Evolutionary conservation across 2,329 filamentous ascomycete species (phyloP), one percentile per base, ranked within the genome.

Genomic region (Cryphonectria naterciae): DNA sequence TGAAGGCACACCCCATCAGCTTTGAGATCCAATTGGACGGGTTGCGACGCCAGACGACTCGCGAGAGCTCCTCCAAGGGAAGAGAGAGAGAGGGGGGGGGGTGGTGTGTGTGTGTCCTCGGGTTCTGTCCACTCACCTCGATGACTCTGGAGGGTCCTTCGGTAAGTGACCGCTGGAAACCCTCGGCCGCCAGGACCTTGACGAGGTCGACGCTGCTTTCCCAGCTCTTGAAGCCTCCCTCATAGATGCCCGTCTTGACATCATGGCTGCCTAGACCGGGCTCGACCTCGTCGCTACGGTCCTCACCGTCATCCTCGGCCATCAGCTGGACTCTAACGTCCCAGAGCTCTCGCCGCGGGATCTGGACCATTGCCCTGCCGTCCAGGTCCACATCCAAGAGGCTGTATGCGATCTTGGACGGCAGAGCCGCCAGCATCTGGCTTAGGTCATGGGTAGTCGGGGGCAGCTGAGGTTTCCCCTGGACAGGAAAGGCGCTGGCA

Each of bases 181-280:
- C 79, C 37, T 83, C 83, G 2, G 78, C 76, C 0, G 85, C 84
- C 41, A 91, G 79, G n/a, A 92, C 88, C 77, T 90, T 92, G 66
- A 93, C 92, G 25, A 96, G 84, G 78, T 96, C 93, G 67, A 94
- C 85, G 72, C 91, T 93, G 81, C 93, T 95, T 82, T 96, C 93
- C 93, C 93, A 96, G 76, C 92, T 95, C 83, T 96, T 96, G 83
- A 95, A 94, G 35, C 93, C 93, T 70, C 93, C 93, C 81, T 96
- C 93, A 80, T 96, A 96, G 72, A 95, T 88, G 67, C 93, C 93
- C 69, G 92, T 92, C 79, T 90, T 92, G 74, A 96, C 90, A 80
- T 96, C 93, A 74, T 92, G 89, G 73, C 87, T 85, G 54, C 89
- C 90, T 49, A 93, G 83, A 1, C 87, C 86, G 37, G 86, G 78